These are phyloP conservation scores for Pseudocercospora eumusae DNA, from an alignment of 2,329 filamentous ascomycete genomes.

Conservation along the genomic window DNA sequence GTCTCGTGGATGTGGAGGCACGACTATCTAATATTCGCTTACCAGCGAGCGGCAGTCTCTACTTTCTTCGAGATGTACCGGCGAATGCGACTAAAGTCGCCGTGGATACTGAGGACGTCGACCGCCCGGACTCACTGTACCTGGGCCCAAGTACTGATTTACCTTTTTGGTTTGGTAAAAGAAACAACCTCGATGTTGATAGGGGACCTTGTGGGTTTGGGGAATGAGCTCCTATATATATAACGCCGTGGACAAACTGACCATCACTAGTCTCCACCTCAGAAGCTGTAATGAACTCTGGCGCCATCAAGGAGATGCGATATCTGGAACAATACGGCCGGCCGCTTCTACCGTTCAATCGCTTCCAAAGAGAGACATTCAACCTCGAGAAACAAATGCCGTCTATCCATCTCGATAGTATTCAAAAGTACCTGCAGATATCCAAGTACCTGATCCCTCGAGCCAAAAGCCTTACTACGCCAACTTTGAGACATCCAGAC, in stretches of 20 bases:
- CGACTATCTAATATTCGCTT: conserved; percentile 34
- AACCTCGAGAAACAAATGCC: conserved; percentile 37
- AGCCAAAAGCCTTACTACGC: conserved; percentile 19
- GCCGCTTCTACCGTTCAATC: conserved; percentile 39
- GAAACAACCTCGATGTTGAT: conserved; percentile 31
- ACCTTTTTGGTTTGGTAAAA: conserved; percentile 38
- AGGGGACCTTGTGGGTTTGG: conserved; percentile 40
- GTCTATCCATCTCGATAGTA: conserved; percentile 34
- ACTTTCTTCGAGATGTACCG: conserved; percentile 38
- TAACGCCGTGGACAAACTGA: background rate
- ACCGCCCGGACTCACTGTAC: conserved; percentile 29
- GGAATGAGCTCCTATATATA: no score
- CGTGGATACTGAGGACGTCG: conserved; percentile 17
- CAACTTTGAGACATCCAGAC: conserved; percentile 28
- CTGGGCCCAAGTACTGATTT: conserved; percentile 39
- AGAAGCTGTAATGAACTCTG: conserved; percentile 34
- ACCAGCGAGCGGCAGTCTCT: conserved; percentile 41
- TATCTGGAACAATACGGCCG: conserved; percentile 37
- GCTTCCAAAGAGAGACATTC: conserved; percentile 38
- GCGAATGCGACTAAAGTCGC: conserved; percentile 25
- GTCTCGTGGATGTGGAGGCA: conserved; percentile 38
- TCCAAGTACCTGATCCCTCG: conserved; percentile 32
- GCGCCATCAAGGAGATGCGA: conserved; percentile 39
- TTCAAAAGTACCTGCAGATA: conserved; percentile 37
- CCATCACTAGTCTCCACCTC: conserved; percentile 31